Evolutionary conservation across 805 yeast genomes (phyloP), one percentile per base, ranked within the genome.

Genomic region (Kodamaea restingae): DNA sequence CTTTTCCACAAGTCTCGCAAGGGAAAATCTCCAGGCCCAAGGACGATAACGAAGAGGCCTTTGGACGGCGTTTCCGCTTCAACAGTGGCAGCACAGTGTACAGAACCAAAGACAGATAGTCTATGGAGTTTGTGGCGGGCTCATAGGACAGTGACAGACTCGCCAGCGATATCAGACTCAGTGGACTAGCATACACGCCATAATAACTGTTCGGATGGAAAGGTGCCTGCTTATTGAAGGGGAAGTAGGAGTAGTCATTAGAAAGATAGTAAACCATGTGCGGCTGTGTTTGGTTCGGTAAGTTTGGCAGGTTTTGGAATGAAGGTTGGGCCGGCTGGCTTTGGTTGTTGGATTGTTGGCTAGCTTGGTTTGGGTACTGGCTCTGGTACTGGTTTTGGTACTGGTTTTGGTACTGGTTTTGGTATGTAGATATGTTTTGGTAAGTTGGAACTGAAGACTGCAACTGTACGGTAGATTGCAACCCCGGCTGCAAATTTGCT

Each of bases 1-100:
- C 60, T 46, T 71, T 73, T 9, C 63, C 67, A 50, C 79, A 73
- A 3, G 57, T 52, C 7, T 55, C 52, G 47, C 79, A 73, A 4
- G 69, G 66, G 46, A 56, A 67, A 7, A 45, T 42, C 12, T 48
- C 44, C 17, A 35, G 36, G 4, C 38, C 37, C 24, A 18, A 14
- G 21, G n/a, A 20, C 10, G 39, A 24, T 15, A 24, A 21, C 32
- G 18, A 9, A 15, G 18, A 20, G 12, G 18, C 25, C n/a, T 40
- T 15, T 30, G 24, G 39, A 32, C 26, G 44, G 27, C 50, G 35
- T 26, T 47, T 47, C 15, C 50, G 36, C 37, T 47, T 63, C 30
- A 58, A 45, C 33, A 57, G 48, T 3, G 67, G 66, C 9, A 60
- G 57, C 31, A 54, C 54, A 3, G 69, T 63, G 41, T 55, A 61